These are phyloP conservation scores for Liriodendron chinense DNA, from an alignment of 164 flowering plant genomes.

Conservation along the genomic window DNA sequence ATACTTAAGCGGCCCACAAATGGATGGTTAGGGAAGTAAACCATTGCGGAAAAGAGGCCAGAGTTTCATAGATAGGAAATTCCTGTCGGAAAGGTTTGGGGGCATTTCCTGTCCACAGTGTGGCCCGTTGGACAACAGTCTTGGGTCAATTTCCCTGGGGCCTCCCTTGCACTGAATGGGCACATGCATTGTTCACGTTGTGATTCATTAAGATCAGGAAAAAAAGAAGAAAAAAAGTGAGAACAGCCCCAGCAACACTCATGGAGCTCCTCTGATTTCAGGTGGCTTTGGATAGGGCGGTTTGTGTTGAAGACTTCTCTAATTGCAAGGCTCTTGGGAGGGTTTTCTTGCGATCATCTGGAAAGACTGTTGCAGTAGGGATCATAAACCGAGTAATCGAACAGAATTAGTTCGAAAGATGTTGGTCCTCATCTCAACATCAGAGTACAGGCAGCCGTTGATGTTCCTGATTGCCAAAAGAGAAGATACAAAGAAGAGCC, in stretches of 20 bases:
- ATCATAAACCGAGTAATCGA: slow-evolving; percentile 54
- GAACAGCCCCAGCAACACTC: no score
- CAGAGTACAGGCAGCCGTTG: not conserved
- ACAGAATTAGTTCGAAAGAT: not conserved
- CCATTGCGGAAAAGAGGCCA: no score
- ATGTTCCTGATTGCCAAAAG: not conserved
- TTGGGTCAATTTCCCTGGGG: not conserved
- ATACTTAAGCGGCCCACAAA: not conserved
- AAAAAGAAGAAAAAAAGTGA: no score
- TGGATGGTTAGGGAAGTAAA: not conserved
- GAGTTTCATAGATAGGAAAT: no score
- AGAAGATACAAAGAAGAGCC: no score
- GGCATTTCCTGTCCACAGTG: not conserved
- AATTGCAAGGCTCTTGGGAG: slow-evolving; percentile 74
- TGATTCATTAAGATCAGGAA: no score
- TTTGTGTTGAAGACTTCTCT: slow-evolving; percentile 77
- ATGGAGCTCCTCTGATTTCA: slow-evolving; percentile 19
- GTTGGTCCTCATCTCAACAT: not conserved
- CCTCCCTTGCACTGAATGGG: not conserved
- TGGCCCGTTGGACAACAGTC: not conserved
- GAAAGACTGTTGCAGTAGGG: slow-evolving; percentile 86
- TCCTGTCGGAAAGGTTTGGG: no score
- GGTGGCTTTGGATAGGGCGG: slow-evolving; percentile 61
- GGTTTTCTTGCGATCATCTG: slow-evolving; percentile 66
- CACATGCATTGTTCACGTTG: no score